These are phyloP conservation scores for Phaeosphaeriaceae sp. DNA, from an alignment of 2,329 filamentous ascomycete species.

Conservation along the genomic window DNA sequence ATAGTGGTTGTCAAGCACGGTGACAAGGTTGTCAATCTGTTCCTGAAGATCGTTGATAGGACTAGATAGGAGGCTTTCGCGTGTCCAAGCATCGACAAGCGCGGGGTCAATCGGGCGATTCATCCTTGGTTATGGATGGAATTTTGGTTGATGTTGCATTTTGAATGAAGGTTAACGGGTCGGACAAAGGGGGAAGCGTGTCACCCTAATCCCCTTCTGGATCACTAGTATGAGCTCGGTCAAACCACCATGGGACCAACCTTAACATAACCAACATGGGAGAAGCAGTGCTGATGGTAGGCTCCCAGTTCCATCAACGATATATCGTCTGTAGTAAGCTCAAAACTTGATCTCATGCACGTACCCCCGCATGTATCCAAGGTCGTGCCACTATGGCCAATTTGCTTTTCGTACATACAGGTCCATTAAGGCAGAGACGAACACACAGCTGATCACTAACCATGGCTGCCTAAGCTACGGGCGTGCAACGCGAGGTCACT, in stretches of 20 bases:
- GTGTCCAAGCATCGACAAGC: not conserved
- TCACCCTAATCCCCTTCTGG: not conserved
- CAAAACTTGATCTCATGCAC: not conserved
- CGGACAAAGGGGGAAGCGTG: not conserved
- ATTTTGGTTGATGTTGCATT: not conserved
- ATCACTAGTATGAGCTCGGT: not conserved
- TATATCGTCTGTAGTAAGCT: not conserved
- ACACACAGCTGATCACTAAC: not conserved
- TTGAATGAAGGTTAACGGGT: not conserved
- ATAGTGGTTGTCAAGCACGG: not conserved
- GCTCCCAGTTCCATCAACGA: too few relatives aligned
- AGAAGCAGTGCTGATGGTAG: too few relatives aligned
- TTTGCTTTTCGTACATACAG: too few relatives aligned
- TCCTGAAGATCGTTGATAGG: not conserved
- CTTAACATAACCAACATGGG: not conserved
- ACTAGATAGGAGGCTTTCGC: not conserved
- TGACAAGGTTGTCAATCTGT: not conserved
- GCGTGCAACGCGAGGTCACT: not conserved
- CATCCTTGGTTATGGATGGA: not conserved
- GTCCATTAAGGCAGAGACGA: too few relatives aligned
- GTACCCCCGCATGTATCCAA: too few relatives aligned
- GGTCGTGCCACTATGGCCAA: too few relatives aligned
- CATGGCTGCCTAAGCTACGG: not conserved
- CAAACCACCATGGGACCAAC: not conserved
- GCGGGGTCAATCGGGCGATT: not conserved